A percentile compares a stretch with the other conserved stretches of the same genome.
Conservation (phyloP, 2,329 filamentous ascomycete species). For the Beauveria medogensis region DNA sequence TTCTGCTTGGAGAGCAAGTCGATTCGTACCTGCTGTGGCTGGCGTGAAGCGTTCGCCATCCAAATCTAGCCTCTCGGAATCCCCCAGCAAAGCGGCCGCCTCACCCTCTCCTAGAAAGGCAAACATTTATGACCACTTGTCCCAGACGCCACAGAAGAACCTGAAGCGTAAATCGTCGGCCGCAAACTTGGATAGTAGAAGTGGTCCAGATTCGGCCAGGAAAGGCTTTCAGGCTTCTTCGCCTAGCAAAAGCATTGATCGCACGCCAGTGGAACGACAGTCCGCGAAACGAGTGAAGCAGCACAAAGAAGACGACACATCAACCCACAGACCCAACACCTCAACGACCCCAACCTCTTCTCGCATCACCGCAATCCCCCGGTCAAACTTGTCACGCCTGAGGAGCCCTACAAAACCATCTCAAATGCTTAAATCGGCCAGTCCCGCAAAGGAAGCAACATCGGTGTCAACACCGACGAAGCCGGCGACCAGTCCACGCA, state of each 20-base stretch:
- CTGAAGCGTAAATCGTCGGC: constrained; percentile 26
- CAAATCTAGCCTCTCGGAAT: constrained; percentile 46
- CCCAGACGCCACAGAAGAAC: constrained; percentile 24
- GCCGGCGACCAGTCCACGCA: constrained; percentile 18
- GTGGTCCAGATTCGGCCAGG: constrained; percentile 17
- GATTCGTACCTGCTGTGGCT: constrained; percentile 38
- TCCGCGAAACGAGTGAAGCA: constrained; percentile 66
- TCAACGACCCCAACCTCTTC: constrained; percentile 5
- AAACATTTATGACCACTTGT: constrained; percentile 16
- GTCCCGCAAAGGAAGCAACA: constrained; percentile 19
- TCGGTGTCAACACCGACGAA: constrained; percentile 40
- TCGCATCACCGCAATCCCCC: constrained; percentile 28
- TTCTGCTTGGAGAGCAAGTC: constrained; percentile 61
- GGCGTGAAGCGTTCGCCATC: constrained; percentile 34
- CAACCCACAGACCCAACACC: constrained; percentile 27
- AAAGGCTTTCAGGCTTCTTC: constrained; percentile 18
- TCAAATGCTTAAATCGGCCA: constrained; percentile 40
- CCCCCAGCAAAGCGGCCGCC: constrained; percentile 44
- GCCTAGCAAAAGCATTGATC: constrained; percentile 14
- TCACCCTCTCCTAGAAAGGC: neutral
- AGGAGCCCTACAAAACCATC: constrained; percentile 76
- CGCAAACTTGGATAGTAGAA: constrained; percentile 24
- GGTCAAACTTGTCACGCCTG: constrained; percentile 47
- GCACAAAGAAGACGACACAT: constrained; percentile 59
- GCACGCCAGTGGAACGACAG: constrained; percentile 20